Evolutionary conservation across 257 asterid species (phyloP), one percentile per base, ranked within the genome.

Genomic region (Euphrasia confusa): DNA sequence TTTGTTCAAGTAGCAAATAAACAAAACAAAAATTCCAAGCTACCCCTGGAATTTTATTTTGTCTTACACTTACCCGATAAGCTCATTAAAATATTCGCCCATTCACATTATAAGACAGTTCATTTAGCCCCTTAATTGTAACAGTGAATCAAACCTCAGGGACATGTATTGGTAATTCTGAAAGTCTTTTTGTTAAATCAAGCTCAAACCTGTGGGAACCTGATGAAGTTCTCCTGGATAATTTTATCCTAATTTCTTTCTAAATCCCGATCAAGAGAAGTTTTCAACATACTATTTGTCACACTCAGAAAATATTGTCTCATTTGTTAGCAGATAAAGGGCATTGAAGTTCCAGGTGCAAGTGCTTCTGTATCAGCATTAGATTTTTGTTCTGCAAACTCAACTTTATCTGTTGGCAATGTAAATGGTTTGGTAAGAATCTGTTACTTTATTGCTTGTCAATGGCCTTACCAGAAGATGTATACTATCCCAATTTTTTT

Each of bases 341-440:
- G 74, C 70, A 67, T 74, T 62, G 77, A 83, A 66, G 70, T 83
- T 74, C 67, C 79, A 69, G 94, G 88, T 62, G 74, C 82, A 60
- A 76, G 64, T 73, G 74, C 88, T 50, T 71, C 95, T 55, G 68
- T 85, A 64, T 79, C 97, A 49, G 83, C 99, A 30, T 57, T 93
- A 75, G 95, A 83, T 61, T 82, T 87, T 63, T 86, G 78, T 73
- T 71, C 81, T 67, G 67, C 74, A 50, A 74, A 73, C 81, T 81
- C 77, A 68, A 75, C 79, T 71, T 72, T 93, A 76, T 95, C 97
- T 66, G 54, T 83, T 76, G 99, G 99, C 69, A 87, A 89, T 54
- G 89, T 84, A 74, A 65, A 59, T 78, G 99, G 99, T 72, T 74
- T 66, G 82, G 99, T 93, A 87, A 79, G 87, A 71, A 60, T 62